Conservation (phyloP, 2,329 filamentous ascomycete species). For the Paraconiothyrium brasiliense region DNA sequence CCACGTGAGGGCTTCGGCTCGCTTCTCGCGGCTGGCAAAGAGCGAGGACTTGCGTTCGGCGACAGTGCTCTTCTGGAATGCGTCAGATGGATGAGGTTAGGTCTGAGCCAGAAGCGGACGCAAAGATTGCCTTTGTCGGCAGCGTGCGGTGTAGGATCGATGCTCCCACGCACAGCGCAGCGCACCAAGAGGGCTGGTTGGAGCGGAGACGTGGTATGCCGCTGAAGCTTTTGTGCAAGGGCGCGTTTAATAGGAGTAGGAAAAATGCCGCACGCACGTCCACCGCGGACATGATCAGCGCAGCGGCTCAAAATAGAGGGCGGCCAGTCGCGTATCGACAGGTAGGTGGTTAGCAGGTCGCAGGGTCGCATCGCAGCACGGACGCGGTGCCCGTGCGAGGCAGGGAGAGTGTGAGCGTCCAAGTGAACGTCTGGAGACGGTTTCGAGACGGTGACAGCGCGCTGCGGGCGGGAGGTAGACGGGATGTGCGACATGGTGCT, state of each 20-base stretch:
- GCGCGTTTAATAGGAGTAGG: not conserved
- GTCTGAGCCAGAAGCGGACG: not conserved
- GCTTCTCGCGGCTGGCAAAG: slow-evolving; percentile 19
- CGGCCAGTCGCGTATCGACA: not conserved
- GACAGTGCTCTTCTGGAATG: not conserved
- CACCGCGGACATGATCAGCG: slow-evolving; percentile 12
- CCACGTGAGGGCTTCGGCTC: slow-evolving; percentile 13
- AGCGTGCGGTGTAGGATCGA: slow-evolving; percentile 6
- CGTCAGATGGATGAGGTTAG: not conserved
- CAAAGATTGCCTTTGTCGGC: slow-evolving; percentile 2
- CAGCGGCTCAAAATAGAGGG: slow-evolving; percentile 8
- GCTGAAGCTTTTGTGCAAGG: slow-evolving; percentile 2
- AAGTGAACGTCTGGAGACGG: not conserved
- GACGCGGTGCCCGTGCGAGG: not conserved
- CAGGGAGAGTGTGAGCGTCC: slow-evolving; percentile 13
- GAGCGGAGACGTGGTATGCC: slow-evolving; percentile 1
- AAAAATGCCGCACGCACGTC: slow-evolving; percentile 22
- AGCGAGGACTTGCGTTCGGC: slow-evolving; percentile 9
- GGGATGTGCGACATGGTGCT: not conserved
- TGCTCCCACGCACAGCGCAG: not conserved
- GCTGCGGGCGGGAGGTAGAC: not conserved
- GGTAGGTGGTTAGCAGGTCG: slow-evolving; percentile 8
- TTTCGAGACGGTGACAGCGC: not conserved
- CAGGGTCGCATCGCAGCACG: slow-evolving; percentile 6
- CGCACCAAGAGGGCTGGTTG: not conserved